Evolutionary conservation across 164 flowering plant species (phyloP).

Genomic region (Litsea cubeba): DNA sequence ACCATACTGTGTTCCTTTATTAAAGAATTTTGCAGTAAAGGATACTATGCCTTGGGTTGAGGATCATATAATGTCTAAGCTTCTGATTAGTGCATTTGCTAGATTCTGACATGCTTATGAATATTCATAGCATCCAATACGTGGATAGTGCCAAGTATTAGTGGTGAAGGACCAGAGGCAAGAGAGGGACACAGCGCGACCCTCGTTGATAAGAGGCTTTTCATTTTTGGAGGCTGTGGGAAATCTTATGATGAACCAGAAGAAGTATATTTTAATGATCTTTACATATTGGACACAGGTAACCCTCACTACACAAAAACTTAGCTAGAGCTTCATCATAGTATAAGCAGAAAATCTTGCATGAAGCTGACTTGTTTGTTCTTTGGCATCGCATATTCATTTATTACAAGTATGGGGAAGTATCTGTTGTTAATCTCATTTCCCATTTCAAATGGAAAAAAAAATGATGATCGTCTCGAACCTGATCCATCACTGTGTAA

Average conservation of each 20-base stretch:
- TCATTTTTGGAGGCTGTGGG: conserved; percentile 96
- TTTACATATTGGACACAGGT: conserved; percentile 87
- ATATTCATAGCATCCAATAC: conserved; percentile 58
- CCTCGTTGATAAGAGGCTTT: conserved; percentile 70
- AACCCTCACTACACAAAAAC: conserved; percentile 1
- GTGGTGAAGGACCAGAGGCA: conserved; percentile 87
- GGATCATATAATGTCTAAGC: not conserved
- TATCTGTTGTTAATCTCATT: not conserved
- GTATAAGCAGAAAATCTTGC: not conserved
- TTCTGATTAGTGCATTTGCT: not conserved
- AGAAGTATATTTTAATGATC: conserved; percentile 81
- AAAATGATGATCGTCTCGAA: too few species aligned
- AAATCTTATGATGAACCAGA: conserved; percentile 48
- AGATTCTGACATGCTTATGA: conserved; percentile 9
- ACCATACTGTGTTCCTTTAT: not conserved
- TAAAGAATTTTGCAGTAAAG: too few species aligned
- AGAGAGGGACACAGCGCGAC: conserved; percentile 96
- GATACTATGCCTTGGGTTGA: not conserved
- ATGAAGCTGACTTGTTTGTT: not conserved
- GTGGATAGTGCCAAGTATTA: conserved; percentile 70
- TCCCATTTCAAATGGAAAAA: too few species aligned
- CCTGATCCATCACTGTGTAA: too few species aligned
- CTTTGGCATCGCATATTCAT: not conserved
- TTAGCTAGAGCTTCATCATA: not conserved
- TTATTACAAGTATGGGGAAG: not conserved